Conservation (phyloP, 345 rosid genomes). For the Eucalyptus dawsonii region DNA sequence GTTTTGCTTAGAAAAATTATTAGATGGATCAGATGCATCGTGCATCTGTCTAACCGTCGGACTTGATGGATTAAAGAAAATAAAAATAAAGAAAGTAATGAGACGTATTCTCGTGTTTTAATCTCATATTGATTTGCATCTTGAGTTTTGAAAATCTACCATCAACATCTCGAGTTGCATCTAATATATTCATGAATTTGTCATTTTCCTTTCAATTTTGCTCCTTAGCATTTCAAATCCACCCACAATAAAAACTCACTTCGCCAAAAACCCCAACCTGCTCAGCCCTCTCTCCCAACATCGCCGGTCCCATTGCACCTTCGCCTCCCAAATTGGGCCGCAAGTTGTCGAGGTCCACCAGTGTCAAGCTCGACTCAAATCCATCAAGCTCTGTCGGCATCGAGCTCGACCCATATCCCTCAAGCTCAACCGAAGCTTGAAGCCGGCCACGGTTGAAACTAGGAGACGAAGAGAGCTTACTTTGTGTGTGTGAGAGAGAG, state of each 20-base stretch:
- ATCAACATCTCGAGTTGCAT: not conserved
- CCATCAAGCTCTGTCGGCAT: not conserved
- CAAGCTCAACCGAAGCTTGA: not conserved
- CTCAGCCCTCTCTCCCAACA: not conserved
- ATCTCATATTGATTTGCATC: not conserved
- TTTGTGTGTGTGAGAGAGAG: not conserved
- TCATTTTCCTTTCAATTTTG: not conserved
- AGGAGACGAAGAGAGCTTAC: not conserved
- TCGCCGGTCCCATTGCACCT: not conserved
- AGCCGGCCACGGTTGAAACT: not conserved
- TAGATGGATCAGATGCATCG: not conserved
- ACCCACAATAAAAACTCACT: not conserved
- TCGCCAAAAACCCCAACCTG: not conserved
- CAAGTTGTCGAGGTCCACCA: not conserved
- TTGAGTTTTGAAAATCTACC: not conserved
- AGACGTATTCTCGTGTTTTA: fast-evolving
- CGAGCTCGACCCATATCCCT: not conserved
- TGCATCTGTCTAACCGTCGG: not conserved
- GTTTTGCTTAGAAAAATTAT: not conserved
- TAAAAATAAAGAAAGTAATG: not conserved
- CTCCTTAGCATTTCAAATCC: not conserved
- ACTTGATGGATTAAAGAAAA: not conserved
- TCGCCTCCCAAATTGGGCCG: not conserved
- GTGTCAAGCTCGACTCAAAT: not conserved
- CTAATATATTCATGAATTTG: not conserved